Evolutionary conservation across 495 filamentous ascomycete species (phyloP).

Genomic region (Hypoxylon trugodes): DNA sequence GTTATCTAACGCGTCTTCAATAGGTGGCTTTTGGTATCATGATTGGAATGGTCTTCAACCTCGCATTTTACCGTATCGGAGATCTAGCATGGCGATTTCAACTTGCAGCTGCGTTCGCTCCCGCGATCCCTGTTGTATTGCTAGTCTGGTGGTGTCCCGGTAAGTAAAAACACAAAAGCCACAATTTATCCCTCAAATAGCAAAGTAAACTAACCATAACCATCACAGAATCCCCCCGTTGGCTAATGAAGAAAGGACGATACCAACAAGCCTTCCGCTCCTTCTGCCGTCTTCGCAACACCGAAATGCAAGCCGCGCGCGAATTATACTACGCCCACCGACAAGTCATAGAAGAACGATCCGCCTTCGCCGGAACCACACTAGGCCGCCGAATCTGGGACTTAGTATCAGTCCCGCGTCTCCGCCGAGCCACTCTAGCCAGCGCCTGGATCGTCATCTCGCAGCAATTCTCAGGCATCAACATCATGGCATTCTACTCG

Average conservation of each 20-base stretch:
- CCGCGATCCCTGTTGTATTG: slow-evolving; percentile 25
- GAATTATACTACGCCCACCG: slow-evolving; percentile 68
- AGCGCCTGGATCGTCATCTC: slow-evolving; percentile 61
- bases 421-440: slow-evolving; percentile 62
- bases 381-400: slow-evolving; percentile 58
- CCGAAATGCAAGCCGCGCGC: slow-evolving; percentile 65
- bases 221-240: slow-evolving; percentile 66
- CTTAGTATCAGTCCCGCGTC: slow-evolving; percentile 63
- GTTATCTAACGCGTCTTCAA: slow-evolving; percentile 46
- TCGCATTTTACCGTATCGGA: slow-evolving; percentile 47
- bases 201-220: slow-evolving; percentile 41
- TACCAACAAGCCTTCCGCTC: slow-evolving; percentile 62
- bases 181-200: slow-evolving; percentile 50
- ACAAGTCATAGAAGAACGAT: slow-evolving; percentile 56
- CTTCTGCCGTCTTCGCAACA: slow-evolving; percentile 67
- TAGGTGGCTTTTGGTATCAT: slow-evolving; percentile 38
- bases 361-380: slow-evolving; percentile 48
- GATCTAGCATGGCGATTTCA: slow-evolving; percentile 30
- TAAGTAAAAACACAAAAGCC: slow-evolving; percentile 8
- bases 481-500: slow-evolving; percentile 63
- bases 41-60: slow-evolving; percentile 51
- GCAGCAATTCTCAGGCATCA: slow-evolving; percentile 63
- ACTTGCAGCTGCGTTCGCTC: slow-evolving; percentile 30
- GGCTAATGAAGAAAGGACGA: slow-evolving; percentile 66
- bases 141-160: slow-evolving; percentile 32